phyloP scores from a whole-genome alignment of 2,329 filamentous ascomycete species.

The Dothideomycetidae sp. region DNA sequence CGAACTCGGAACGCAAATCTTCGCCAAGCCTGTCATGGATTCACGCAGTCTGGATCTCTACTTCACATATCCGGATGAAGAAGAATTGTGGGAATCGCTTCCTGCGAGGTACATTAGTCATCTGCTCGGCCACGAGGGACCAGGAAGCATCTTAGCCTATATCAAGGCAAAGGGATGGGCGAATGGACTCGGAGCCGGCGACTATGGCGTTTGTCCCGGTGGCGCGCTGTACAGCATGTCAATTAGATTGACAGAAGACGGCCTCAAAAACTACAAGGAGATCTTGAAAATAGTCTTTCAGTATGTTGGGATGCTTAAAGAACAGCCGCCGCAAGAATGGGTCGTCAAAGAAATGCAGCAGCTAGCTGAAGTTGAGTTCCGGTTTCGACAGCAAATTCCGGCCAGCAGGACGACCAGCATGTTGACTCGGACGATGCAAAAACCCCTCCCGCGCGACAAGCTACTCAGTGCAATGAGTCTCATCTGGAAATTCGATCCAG shows the following conservation, averaged over 20 bases:
- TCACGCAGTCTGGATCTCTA: conserved; percentile 62
- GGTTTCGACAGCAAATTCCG: conserved; percentile 83
- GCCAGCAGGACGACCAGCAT: conserved; percentile 80
- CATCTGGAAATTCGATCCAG: conserved; percentile 65
- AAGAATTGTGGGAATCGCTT: conserved; percentile 61
- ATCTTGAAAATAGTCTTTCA: conserved; percentile 76
- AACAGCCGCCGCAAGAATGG: conserved; percentile 74
- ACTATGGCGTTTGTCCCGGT: conserved; percentile 62
- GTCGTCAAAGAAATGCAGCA: conserved; percentile 85
- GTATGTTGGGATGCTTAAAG: conserved; percentile 75
- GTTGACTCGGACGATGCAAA: conserved; percentile 80
- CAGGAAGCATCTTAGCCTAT: conserved; percentile 80
- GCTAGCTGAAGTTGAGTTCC: conserved; percentile 86
- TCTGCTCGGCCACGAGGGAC: conserved; percentile 81
- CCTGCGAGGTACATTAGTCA: conserved; percentile 79
- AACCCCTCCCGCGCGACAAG: conserved; percentile 71
- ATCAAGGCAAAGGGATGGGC: conserved; percentile 85
- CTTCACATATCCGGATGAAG: conserved; percentile 78
- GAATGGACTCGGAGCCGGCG: conserved; percentile 65
- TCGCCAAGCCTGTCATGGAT: conserved; percentile 86
- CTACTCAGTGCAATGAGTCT: conserved; percentile 67
- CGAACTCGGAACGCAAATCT: conserved; percentile 56
- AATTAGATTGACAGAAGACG: conserved; percentile 71
- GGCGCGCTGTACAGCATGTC: conserved; percentile 67
- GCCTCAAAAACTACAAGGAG: conserved; percentile 66